These are phyloP conservation scores for Citrus glauca DNA, from an alignment of 345 rosid genomes.

Conservation along the genomic window DNA sequence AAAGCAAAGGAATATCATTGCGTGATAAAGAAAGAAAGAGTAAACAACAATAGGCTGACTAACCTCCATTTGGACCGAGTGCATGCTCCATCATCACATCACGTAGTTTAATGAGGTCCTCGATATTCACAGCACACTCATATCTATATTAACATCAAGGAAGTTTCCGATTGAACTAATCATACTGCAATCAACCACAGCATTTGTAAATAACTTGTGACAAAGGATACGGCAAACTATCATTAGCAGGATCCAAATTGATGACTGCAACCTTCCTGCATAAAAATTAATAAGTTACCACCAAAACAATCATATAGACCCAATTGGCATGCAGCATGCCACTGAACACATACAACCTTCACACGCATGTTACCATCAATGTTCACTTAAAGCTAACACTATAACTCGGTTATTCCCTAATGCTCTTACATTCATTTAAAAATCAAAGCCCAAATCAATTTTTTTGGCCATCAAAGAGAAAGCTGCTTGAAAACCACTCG, in stretches of 20 bases:
- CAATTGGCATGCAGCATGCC: background rate
- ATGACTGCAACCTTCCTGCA: conserved; percentile 89
- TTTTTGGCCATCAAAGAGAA: background rate
- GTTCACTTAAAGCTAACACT: background rate
- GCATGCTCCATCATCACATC: conserved; percentile 83
- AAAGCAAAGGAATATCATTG: background rate
- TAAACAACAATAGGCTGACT: background rate
- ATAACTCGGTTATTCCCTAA: background rate
- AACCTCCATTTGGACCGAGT: conserved; percentile 98
- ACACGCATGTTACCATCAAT: background rate
- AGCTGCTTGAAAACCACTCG: too few relatives aligned
- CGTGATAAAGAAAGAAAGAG: background rate
- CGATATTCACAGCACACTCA: conserved; percentile 81
- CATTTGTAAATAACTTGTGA: background rate
- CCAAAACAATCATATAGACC: background rate
- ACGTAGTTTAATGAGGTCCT: conserved; percentile 72
- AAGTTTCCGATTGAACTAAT: background rate
- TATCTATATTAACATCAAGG: conserved; percentile 61
- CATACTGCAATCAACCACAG: background rate
- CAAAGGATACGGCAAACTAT: conserved; percentile 77
- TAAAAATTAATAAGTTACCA: background rate
- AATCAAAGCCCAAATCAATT: background rate
- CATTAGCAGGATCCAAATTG: conserved; percentile 96
- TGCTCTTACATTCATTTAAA: too few relatives aligned
- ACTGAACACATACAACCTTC: background rate